These are phyloP conservation scores for Aspergillus fischeri DNA, from an alignment of 2,329 filamentous ascomycete species.

Conservation along the genomic window DNA sequence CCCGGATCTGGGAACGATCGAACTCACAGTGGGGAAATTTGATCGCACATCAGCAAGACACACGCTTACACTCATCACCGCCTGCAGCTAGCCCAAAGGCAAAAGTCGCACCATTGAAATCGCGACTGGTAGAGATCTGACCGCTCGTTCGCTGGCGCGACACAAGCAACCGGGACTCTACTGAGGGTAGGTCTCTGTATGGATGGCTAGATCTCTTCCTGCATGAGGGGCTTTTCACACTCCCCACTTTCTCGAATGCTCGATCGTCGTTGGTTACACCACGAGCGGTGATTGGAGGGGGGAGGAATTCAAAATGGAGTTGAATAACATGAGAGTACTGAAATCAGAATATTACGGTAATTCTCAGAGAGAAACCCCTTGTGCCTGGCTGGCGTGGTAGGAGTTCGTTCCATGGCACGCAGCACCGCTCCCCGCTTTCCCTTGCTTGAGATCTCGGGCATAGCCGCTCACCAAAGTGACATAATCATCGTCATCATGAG, in stretches of 20 bases:
- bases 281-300: background rate
- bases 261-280: background rate
- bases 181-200: slow-evolving; percentile 7
- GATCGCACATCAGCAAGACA: slow-evolving; percentile 16
- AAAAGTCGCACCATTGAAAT: slow-evolving; percentile 15
- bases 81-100: slow-evolving; percentile 12
- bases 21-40: slow-evolving; percentile 14
- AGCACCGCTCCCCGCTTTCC: slow-evolving; percentile 20
- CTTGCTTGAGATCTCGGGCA: slow-evolving; percentile 25
- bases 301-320: background rate
- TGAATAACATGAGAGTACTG: background rate
- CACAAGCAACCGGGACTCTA: slow-evolving; percentile 8
- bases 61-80: slow-evolving; percentile 4
- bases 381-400: slow-evolving; percentile 14
- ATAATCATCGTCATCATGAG: slow-evolving; percentile 15
- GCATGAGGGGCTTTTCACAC: slow-evolving; percentile 5
- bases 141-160: slow-evolving; percentile 11
- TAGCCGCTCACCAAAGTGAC: slow-evolving; percentile 20
- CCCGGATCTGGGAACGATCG: slow-evolving; percentile 22
- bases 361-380: background rate
- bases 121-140: slow-evolving; percentile 15
- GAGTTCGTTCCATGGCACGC: slow-evolving; percentile 17
- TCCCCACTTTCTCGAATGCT: background rate
- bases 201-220: slow-evolving; percentile 16
- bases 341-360: background rate